phyloP scores from a whole-genome alignment of 805 yeast genomes.

The Blastobotrys peoriensis region DNA sequence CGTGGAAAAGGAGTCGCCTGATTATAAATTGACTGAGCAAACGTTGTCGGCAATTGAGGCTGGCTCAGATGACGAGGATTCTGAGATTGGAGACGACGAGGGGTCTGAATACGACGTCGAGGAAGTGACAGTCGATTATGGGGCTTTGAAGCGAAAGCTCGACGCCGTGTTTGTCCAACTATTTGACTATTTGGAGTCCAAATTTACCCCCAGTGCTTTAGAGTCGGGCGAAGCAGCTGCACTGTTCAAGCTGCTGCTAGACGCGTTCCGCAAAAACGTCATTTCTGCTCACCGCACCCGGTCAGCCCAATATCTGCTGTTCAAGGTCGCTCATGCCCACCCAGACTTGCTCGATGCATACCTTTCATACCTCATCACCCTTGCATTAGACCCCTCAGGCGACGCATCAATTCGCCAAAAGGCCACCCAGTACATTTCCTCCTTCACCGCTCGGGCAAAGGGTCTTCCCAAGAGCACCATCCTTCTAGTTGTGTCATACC shows the following conservation, averaged over 20 bases:
- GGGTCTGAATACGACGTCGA: slow-evolving; percentile 30
- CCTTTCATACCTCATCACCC: slow-evolving; percentile 73
- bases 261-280: slow-evolving; percentile 74
- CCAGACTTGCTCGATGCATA: slow-evolving; percentile 81
- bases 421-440: slow-evolving; percentile 86
- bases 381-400: slow-evolving; percentile 67
- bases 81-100: slow-evolving; percentile 29
- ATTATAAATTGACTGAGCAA: slow-evolving; percentile 29
- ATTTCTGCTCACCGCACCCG: slow-evolving; percentile 90
- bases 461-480: slow-evolving; percentile 66
- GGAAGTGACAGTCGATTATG: slow-evolving; percentile 27
- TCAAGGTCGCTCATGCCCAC: slow-evolving; percentile 74
- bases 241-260: slow-evolving; percentile 65
- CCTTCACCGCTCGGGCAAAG: slow-evolving; percentile 83
- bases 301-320: slow-evolving; percentile 77
- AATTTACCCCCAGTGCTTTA: slow-evolving; percentile 46
- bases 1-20: slow-evolving; percentile 31
- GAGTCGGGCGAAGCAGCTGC: slow-evolving; percentile 59
- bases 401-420: slow-evolving; percentile 71
- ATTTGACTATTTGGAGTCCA: slow-evolving; percentile 43
- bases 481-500: slow-evolving; percentile 71
- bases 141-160: slow-evolving; percentile 53
- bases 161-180: slow-evolving; percentile 62
- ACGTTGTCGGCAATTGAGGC: slow-evolving; percentile 25
- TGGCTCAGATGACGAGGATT: slow-evolving; percentile 32